Base-by-base conservation (phyloP, 441 rosid species). In the Pelargonium australe region DNA sequence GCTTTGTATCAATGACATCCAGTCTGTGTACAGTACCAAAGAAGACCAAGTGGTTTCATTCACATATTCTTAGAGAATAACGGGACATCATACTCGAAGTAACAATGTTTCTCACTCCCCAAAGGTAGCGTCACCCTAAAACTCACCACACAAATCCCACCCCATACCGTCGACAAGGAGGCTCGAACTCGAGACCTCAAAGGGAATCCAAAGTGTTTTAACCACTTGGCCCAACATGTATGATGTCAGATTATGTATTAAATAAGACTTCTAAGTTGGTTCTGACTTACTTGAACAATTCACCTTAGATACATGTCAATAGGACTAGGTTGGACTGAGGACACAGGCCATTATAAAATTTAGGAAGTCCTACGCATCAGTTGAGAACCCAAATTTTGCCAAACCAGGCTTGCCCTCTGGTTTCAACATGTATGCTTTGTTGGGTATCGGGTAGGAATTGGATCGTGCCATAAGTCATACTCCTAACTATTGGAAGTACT, bases 301-400 rank as follows among this genome's bases (percentile, higher is more conserved):
- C 49, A 44, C 13, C 13, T 7, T 44, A 44, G 49, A 10, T 31
- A 31, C 71, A 41, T 10, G 8, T n/a, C 62, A 19, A 34, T 31
- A 1, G 62, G 31, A 45, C 53, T 11, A 5, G 16, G 61, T 9
- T 47, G 34, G 65, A 44, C 64, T 68, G 17, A 14, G 37, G 49
- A 44, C 3, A 44, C 49, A 44, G 49, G 49, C 49, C 49, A 44
- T 11, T 7, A 44, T 44, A 11, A 44, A 9, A 44, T 44, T 44
- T 44, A 44, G 13, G 13, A 44, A 34, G 31, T 31, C 63, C 65
- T 31, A 31, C 16, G 7, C 65, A 34, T 13, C n/a, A 53, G 43
- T 16, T 64, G 41, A 64, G 72, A 69, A 14, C 53, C 40, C 62
- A 64, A 49, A 53, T 17, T 45, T 71, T 37, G 34, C 2, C 51